Evolutionary conservation across 2,329 filamentous ascomycete genomes (phyloP).

Genomic region (Fusarium nelsonii): DNA sequence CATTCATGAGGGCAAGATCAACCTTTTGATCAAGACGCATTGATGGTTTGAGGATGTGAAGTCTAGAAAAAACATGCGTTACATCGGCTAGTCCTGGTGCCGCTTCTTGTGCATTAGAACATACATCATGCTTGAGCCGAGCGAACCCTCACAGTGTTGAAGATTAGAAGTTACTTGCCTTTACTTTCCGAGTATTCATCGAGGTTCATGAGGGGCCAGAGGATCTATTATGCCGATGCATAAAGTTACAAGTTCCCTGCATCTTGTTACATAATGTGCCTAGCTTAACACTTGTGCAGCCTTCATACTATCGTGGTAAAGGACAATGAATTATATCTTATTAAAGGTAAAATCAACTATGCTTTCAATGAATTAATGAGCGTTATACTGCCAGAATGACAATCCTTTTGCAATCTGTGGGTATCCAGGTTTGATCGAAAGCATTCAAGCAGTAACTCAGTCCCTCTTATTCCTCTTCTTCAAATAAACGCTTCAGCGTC

Average conservation of each 20-base stretch:
- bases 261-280: too few species aligned
- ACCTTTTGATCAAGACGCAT: background rate
- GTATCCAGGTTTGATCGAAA: background rate
- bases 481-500: constrained; percentile 16
- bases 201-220: background rate
- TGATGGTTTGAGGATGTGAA: background rate
- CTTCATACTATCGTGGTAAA: background rate
- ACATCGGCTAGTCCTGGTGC: constrained; percentile 1
- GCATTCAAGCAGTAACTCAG: background rate
- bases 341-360: constrained; percentile 3
- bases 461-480: background rate
- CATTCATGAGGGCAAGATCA: constrained; percentile 3
- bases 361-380: background rate
- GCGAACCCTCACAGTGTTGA: constrained; percentile 1
- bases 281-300: background rate
- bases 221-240: background rate
- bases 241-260: background rate
- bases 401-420: background rate
- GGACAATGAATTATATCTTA: background rate
- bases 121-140: constrained; percentile 4
- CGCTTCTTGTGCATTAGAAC: background rate
- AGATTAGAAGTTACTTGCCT: background rate
- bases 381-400: background rate
- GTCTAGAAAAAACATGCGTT: background rate
- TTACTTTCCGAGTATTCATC: constrained; percentile 2